A percentile compares a stretch with the other conserved stretches of the same genome.
Evolutionary conservation across 1,284 basidiomycete genomes (phyloP).

Genomic region (Phylloporus sp.): DNA sequence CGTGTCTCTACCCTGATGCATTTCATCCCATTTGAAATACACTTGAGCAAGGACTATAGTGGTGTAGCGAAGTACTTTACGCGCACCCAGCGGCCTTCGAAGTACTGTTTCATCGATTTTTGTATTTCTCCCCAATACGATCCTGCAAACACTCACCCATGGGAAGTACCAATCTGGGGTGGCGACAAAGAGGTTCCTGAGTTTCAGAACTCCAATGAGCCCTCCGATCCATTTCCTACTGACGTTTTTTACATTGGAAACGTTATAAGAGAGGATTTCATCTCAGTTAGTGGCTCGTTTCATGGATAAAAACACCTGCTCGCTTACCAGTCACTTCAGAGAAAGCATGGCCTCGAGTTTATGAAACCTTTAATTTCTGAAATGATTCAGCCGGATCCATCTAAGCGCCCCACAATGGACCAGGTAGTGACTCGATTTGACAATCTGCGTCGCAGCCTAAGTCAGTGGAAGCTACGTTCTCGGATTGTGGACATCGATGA

Average conservation of each 20-base stretch:
- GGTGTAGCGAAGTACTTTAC: conserved; percentile 14
- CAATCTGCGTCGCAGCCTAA: conserved; percentile 1
- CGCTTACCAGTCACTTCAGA: background rate
- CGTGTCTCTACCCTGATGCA: background rate
- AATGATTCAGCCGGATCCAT: conserved; percentile 38
- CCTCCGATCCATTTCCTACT: conserved; percentile 39
- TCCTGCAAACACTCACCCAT: conserved; percentile 29
- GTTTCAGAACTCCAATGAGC: conserved; percentile 31
- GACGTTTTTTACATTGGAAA: conserved; percentile 44
- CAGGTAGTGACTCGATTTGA: conserved; percentile 24
- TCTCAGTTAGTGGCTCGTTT: conserved; percentile 18
- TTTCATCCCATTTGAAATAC: background rate
- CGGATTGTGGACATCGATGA: conserved; percentile 19
- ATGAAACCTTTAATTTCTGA: conserved; percentile 30
- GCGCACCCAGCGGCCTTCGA: conserved; percentile 26
- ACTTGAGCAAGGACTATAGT: conserved; percentile 9
- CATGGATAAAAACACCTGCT: background rate
- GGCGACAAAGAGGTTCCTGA: conserved; percentile 45
- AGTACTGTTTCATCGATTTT: conserved; percentile 21
- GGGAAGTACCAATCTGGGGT: conserved; percentile 20
- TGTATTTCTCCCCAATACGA: conserved; percentile 44
- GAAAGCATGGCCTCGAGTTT: conserved; percentile 35
- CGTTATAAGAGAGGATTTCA: conserved; percentile 20
- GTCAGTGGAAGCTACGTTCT: conserved; percentile 17
- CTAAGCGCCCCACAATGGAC: conserved; percentile 32